phyloP scores from a whole-genome alignment of 129 eudicot genomes.

The Centrapalus pauciflorus region DNA sequence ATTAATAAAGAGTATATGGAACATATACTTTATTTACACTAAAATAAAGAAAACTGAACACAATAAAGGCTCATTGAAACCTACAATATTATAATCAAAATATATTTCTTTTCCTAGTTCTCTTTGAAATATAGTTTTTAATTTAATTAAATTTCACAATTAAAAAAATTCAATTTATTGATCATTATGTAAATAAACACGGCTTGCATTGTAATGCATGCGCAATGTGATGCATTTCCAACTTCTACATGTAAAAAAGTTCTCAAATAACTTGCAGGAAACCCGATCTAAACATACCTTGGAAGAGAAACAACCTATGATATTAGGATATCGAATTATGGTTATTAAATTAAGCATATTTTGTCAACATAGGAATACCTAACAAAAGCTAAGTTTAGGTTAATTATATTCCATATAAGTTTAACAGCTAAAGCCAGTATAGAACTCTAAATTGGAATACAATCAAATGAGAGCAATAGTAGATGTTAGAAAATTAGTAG shows the following conservation, averaged over 20 bases:
- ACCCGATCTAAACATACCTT: constrained; percentile 1
- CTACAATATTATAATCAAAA: too few relatives aligned
- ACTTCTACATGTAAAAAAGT: not conserved
- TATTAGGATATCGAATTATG: too few relatives aligned
- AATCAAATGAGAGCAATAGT: not conserved
- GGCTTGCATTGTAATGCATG: too few relatives aligned
- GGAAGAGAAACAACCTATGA: not conserved
- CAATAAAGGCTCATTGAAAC: too few relatives aligned
- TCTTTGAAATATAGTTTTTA: too few relatives aligned
- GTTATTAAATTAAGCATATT: not conserved
- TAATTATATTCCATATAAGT: not conserved
- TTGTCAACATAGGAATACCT: not conserved
- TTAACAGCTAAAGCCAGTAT: not conserved
- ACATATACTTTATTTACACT: too few relatives aligned
- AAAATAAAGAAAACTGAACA: too few relatives aligned
- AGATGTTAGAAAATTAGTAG: not conserved
- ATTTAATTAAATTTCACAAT: too few relatives aligned
- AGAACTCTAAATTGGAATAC: not conserved
- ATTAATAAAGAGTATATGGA: too few relatives aligned
- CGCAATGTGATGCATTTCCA: constrained; percentile 12
- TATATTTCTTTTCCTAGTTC: too few relatives aligned
- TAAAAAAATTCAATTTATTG: too few relatives aligned
- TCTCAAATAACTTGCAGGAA: not conserved
- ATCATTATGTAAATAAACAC: too few relatives aligned
- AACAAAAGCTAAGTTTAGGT: not conserved